Percentiles rank a stretch among this genome's conserved stretches.
These are phyloP conservation scores for Solanum piurae DNA, from an alignment of 257 asterid genomes.

Conservation along the genomic window DNA sequence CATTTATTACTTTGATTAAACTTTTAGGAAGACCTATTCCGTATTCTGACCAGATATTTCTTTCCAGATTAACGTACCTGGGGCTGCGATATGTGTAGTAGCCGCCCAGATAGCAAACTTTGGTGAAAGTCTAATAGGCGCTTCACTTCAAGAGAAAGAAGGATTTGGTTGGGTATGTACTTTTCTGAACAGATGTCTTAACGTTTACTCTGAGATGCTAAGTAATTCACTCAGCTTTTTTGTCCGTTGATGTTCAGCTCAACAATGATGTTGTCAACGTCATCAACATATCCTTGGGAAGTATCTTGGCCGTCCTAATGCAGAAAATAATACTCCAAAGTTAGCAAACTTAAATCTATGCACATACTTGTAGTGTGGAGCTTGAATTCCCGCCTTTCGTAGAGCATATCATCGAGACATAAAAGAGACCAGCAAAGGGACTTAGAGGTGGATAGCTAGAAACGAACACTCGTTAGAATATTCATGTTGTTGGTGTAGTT, in stretches of 20 bases:
- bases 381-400: background rate
- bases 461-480: background rate
- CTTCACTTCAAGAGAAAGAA: constrained; percentile 48
- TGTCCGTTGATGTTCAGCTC: constrained; percentile 34
- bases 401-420: background rate
- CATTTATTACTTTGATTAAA: background rate
- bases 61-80: constrained; percentile 44
- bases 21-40: background rate
- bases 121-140: constrained; percentile 94
- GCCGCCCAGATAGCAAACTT: constrained; percentile 97
- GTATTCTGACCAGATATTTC: background rate
- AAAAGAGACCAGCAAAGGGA: background rate
- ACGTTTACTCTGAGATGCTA: background rate
- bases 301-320: constrained; percentile 68
- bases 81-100: constrained; percentile 49
- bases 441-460: background rate
- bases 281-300: constrained; percentile 76
- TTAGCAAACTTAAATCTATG: background rate
- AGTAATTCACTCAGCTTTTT: background rate
- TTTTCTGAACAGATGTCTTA: background rate
- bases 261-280: constrained; percentile 80
- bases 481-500: background rate
- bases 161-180: constrained; percentile 46
- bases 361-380: background rate
- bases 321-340: constrained; percentile 37